A percentile compares a stretch with the other conserved stretches of the same genome.
These are phyloP conservation scores for Phytophthora gonapodyides DNA, from an alignment of 352 stramenopile genomes.

Conservation along the genomic window DNA sequence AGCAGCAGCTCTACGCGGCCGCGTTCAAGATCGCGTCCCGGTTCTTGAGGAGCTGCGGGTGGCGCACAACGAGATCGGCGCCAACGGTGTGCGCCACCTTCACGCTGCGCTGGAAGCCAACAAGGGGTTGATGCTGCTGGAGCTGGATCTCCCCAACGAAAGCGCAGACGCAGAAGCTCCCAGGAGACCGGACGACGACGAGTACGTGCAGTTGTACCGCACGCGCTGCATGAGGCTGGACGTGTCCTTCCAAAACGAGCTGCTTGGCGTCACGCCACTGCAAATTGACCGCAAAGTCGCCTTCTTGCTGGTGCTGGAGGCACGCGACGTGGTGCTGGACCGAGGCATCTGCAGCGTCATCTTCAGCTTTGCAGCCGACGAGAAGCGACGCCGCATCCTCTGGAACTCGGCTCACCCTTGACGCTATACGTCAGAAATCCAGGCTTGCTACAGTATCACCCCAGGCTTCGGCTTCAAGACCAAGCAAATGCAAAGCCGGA, in stretches of 20 bases:
- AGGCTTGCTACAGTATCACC: neutral
- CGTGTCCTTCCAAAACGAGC: slow-evolving; percentile 39
- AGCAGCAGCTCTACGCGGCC: slow-evolving; percentile 27
- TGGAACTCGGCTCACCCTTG: slow-evolving; percentile 27
- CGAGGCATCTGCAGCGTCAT: slow-evolving; percentile 31
- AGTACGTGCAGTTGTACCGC: slow-evolving; percentile 38
- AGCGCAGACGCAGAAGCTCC: slow-evolving; percentile 4
- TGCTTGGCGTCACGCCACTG: slow-evolving; percentile 26
- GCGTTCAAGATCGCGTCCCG: slow-evolving; percentile 13
- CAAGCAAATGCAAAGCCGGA: slow-evolving; percentile 23
- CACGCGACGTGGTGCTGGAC: slow-evolving; percentile 30
- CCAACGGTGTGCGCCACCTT: slow-evolving; percentile 37
- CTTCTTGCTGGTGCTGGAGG: slow-evolving; percentile 30
- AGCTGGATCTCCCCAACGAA: slow-evolving; percentile 37
- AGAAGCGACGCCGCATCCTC: slow-evolving; percentile 30
- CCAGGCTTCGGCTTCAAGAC: neutral
- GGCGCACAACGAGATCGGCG: slow-evolving; percentile 38
- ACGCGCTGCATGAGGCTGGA: slow-evolving; percentile 42
- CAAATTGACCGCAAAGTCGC: slow-evolving; percentile 17
- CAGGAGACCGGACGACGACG: slow-evolving; percentile 28
- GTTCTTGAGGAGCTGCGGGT: slow-evolving; percentile 33
- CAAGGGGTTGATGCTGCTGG: slow-evolving; percentile 35
- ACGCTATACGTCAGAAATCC: neutral
- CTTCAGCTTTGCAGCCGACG: slow-evolving; percentile 33
- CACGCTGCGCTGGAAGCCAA: slow-evolving; percentile 35